A percentile compares a stretch with the other conserved stretches of the same genome.
Evolutionary conservation across 2,329 filamentous ascomycete genomes (phyloP).

Genomic region (Cylindrodendrum hubeiense): DNA sequence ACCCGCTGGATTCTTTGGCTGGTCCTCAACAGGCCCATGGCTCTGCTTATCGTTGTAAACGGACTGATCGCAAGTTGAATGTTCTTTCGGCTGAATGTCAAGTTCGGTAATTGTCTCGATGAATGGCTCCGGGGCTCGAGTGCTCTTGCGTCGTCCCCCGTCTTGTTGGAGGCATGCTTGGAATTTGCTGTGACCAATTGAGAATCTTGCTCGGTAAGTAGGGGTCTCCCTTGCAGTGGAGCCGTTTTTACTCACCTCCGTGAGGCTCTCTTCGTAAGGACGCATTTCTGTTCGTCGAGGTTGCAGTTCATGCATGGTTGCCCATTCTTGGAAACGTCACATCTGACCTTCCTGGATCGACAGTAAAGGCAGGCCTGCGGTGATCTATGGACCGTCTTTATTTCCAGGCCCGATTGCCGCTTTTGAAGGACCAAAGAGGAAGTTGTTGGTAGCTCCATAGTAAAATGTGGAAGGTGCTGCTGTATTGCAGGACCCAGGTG

Average conservation of each 20-base stretch:
- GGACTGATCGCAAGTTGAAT: neutral
- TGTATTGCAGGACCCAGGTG: neutral
- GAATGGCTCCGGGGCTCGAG: neutral
- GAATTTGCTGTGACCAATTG: neutral
- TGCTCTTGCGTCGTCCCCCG: neutral
- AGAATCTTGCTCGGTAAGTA: neutral
- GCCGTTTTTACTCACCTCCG: neutral
- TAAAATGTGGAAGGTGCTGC: neutral
- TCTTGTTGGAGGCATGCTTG: neutral
- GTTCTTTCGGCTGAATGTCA: neutral
- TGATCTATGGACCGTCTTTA: slow-evolving; percentile 3
- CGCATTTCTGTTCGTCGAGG: slow-evolving; percentile 4
- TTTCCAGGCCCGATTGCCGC: neutral
- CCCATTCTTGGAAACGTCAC: slow-evolving; percentile 8
- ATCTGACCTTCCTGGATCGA: slow-evolving; percentile 1
- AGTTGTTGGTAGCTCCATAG: neutral
- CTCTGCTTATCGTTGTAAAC: neutral
- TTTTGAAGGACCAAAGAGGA: neutral
- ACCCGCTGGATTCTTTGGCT: neutral
- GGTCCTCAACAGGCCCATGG: neutral
- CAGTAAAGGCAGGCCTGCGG: slow-evolving; percentile 9
- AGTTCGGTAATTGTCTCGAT: neutral
- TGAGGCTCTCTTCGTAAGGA: slow-evolving; percentile 5
- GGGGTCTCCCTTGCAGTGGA: neutral
- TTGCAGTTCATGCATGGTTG: slow-evolving; percentile 13